A percentile compares a stretch with the other conserved stretches of the same genome.
Conservation (phyloP, 164 flowering plant species). For the Santalum album region DNA sequence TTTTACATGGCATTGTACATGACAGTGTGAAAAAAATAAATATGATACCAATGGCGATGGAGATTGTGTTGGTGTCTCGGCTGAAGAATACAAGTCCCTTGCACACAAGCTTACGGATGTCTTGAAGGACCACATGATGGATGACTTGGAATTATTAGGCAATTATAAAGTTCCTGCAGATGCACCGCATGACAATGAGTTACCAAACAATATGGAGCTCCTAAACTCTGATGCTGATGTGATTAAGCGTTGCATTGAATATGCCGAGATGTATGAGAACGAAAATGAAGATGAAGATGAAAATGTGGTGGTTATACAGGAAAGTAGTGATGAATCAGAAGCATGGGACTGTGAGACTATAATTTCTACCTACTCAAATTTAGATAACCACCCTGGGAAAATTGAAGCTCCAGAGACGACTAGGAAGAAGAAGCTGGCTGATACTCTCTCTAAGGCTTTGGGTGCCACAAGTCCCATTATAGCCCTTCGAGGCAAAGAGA, state of each 20-base stretch:
- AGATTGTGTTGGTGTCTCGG: conserved; percentile 26
- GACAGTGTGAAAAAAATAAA: conserved; percentile 66
- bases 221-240: conserved; percentile 45
- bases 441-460: conserved; percentile 30
- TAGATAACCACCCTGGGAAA: conserved; percentile 91
- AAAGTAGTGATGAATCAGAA: conserved; percentile 85
- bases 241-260: conserved; percentile 55
- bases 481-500: conserved; percentile 68
- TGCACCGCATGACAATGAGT: conserved; percentile 25
- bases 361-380: conserved; percentile 79
- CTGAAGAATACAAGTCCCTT: conserved; percentile 44
- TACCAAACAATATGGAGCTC: conserved; percentile 18
- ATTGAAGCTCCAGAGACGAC: conserved; percentile 52
- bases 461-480: conserved; percentile 31
- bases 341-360: conserved; percentile 91
- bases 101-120: conserved; percentile 49
- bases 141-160: conserved; percentile 38
- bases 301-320: conserved; percentile 34
- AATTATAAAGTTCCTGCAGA: conserved; percentile 60
- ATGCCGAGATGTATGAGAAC: conserved; percentile 63
- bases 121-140: conserved; percentile 28
- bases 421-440: conserved; percentile 50
- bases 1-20: not conserved
- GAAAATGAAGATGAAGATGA: conserved; percentile 31
- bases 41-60: conserved; percentile 52